Evolutionary conservation across 768 basidiomycete genomes (phyloP), one percentile per base, ranked within the genome.

Genomic region (Calvatia gigantea): DNA sequence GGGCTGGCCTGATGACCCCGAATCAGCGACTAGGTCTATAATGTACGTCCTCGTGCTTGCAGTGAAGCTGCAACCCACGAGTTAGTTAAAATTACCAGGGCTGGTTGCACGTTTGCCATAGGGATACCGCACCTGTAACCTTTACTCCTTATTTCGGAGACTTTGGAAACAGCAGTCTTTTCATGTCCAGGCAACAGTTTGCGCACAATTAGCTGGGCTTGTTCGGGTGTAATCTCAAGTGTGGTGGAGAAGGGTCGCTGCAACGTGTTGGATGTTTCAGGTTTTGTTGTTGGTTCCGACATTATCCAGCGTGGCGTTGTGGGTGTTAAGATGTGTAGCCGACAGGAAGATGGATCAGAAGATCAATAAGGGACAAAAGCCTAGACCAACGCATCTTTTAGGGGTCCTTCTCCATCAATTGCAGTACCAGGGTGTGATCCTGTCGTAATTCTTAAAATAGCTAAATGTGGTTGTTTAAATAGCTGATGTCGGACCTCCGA

Each of bases 121-220:
- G 23, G 14, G 8, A 38, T 19, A 6, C 27, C 39, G 6, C 44
- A 66, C 67, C 67, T 66, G 54, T 62, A 69, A 9, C 67, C 65
- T 27, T 60, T 64, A 60, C 61, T 61, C 48, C 58, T 44, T 32
- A 66, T 58, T 37, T 62, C 62, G 5, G 55, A 60, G 31, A 67
- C 11, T 5, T 58, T 56, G 4, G 25, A 14, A 6, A 66, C 59
- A 4, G 44, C 41, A 17, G 38, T 51, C n/a, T 31, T 14, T 15
- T 51, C 56, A 35, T 51, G 46, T 23, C 46, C 39, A 19, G 54
- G 54, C 14, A 59, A 46, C 38, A 54, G 55, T 23, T 57, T 59
- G 25, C 31, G 41, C 4, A 61, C 39, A 28, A 59, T 49, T 12
- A 32, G 11, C 35, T 59, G 50, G 2, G 51, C 61, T 32, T 57